Evolutionary conservation across 176 grass and related monocot genomes (phyloP), one percentile per base, ranked within the genome.

Genomic region (Areca catechu): DNA sequence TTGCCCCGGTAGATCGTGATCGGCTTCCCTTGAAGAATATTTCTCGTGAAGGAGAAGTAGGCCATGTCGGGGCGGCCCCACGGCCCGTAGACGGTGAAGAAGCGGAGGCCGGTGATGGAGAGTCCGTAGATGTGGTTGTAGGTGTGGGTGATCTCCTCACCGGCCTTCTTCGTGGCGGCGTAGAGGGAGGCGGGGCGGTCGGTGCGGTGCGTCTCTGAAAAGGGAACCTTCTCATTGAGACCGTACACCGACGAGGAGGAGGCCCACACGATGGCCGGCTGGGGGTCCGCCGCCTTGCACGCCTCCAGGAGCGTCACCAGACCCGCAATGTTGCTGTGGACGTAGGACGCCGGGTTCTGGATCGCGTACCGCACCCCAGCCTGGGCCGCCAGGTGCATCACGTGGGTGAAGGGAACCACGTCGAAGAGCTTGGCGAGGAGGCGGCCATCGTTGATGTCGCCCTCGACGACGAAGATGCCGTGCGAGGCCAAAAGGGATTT

Each of bases 21-120:
- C 16, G 79, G 79, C 54, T 82, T 76, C 27, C 69, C 74, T 51
- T 62, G 60, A 48, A 82, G 72, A 49, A 82, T 82, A 47, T 76
- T 68, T 56, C 79, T 54, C 20, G 79, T 82, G 21, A 82, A 82
- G 54, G 67, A 71, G 60, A 82, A 82, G 66, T 82, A 82, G 5
- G 79, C 79, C 79, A 82, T 82, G 65, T 82, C 79, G 0, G 79
- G 79, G 18, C 79, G 66, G 16, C 79, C 79, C 79, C 79, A 82
- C 16, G 79, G 79, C 0, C 79, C 79, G 20, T 82, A 82, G 2
- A 82, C 79, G 7, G 79, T 82, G 53, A 82, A 82, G 67, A 82
- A 82, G 3, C 79, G 65, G 52, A 82, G 63, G 14, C 79, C 73
- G 5, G 79, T 82, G 63, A 82, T 71, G 17, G 79, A 82, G 17